Evolutionary conservation across 805 yeast genomes (phyloP).

Genomic region (Teunomyces atbi): DNA sequence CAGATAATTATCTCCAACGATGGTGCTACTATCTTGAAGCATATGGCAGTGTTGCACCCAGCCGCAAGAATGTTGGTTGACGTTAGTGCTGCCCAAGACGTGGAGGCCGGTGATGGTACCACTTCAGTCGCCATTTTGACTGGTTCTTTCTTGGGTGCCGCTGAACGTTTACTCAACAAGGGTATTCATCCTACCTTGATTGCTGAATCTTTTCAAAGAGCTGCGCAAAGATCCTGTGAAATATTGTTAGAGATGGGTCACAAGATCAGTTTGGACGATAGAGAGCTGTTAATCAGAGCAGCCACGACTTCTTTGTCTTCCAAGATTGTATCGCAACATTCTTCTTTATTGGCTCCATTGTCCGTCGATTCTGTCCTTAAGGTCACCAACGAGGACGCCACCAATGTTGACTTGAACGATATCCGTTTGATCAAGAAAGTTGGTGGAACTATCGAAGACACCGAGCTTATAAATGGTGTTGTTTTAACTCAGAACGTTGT

Average conservation of each 20-base stretch:
- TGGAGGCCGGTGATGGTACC: slow-evolving; percentile 99
- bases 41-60: slow-evolving; percentile 98
- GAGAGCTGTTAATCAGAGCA: slow-evolving; percentile 82
- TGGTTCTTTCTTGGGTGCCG: slow-evolving; percentile 92
- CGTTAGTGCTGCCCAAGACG: slow-evolving; percentile 95
- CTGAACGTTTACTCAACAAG: slow-evolving; percentile 82
- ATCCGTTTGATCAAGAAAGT: slow-evolving; percentile 88
- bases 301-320: slow-evolving; percentile 93
- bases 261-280: slow-evolving; percentile 73
- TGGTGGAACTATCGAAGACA: slow-evolving; percentile 97
- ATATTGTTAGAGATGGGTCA: slow-evolving; percentile 82
- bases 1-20: slow-evolving; percentile 95
- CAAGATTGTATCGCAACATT: slow-evolving; percentile 92
- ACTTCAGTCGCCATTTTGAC: slow-evolving; percentile 95
- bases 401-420: slow-evolving; percentile 79
- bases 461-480: slow-evolving; percentile 89
- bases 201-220: slow-evolving; percentile 89
- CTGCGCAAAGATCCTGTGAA: slow-evolving; percentile 80
- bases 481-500: slow-evolving; percentile 88
- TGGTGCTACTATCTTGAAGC: slow-evolving; percentile 94
- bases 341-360: slow-evolving; percentile 82
- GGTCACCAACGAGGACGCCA: slow-evolving; percentile 60
- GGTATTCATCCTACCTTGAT: slow-evolving; percentile 96
- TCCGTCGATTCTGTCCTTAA: slow-evolving; percentile 90
- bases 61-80: slow-evolving; percentile 98